Base-by-base conservation (phyloP, 306 rosid species). In the Urtica urens region DNA sequence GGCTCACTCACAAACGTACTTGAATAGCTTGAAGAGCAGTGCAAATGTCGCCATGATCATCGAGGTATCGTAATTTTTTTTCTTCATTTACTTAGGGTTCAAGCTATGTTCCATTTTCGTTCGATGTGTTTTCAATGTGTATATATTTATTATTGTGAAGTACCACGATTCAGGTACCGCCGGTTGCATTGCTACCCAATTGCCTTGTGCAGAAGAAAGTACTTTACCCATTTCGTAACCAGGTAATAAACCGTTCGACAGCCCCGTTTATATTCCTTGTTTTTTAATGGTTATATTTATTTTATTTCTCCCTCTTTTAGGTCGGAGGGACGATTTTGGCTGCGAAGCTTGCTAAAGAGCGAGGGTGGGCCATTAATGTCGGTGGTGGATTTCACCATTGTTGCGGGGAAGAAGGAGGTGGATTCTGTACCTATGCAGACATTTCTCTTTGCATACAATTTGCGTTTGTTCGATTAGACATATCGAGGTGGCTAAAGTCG, bases 331-430 rank as follows among this genome's bases (percentile, higher is more conserved):
- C 93, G 46, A 66, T 88, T 51, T 68, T 83, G 71, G 93, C 95
- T 41, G 83, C 78, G 40, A 88, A 88, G 74, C 83, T 88, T 43
- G 96, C 95, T 48, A 83, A 58, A 55, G 95, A 83, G 68, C 76
- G 83, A 53, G 96, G 96, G 46, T 88, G 93, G 96, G 90, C 96
- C 55, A 81, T 88, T 63, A 88, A 88, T 58, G 78, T 88, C 7
- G 96, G 96, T 48, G 96, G 96, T 49, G 95, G 96, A 14, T 88
- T 88, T 71, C 96, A 88, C 78, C 96, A 88, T 51, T 83, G 96
- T 51, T 88, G 80, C 48, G 82, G 78, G 49, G 79, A 48, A 35
- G 72, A 34, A 19, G 95, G 96, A 53, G 96, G 96, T 26, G 96
- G 96, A 65, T 88, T 88, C 66, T 88, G 95, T 68, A 72, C 66